Evolutionary conservation across 1,284 basidiomycete genomes (phyloP), one percentile per base, ranked within the genome.

Genomic region (Sparassis latifolia): DNA sequence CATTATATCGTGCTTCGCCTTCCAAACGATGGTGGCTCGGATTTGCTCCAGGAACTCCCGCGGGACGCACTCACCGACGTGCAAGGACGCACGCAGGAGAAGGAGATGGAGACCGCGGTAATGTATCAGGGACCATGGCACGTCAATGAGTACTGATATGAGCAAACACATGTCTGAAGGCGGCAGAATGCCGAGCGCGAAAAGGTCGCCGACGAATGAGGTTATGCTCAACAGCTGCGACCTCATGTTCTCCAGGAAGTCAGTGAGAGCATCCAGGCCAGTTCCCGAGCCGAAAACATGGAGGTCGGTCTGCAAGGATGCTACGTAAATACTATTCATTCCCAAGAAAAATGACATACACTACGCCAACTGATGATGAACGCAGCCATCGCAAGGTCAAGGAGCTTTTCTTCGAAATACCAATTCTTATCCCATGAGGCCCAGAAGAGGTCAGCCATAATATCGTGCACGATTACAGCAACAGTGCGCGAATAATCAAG

Each of bases 101-200:
- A 53, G 45, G 7, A 53, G 44, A 41, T 53, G 42, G 32, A 53
- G 48, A 3, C 48, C 52, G 2, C 52, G 52, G 38, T 45, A 50
- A 40, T 50, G 52, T 10, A 45, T 42, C 40, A 47, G 28, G 27
- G 52, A 47, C 5, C 40, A 44, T 9, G 38, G 30, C 37, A 41
- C 47, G 33, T 45, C n/a, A 9, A 45, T 40, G 2, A 53, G 48
- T 12, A 39, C 28, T 12, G 44, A 3, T 5, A 45, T 35, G 31
- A 53, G 33, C 28, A 29, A 20, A 12, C 27, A 31, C 41, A 50
- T 44, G 33, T 4, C 33, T 7, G 28, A 5, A 27, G 6, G 7
- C 3, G 48, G 48, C 31, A 53, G 35, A 12, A 53, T 33, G 35
- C 47, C 52, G n/a, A 50, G 40, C 10, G 48, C 44, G 38, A 43